These are phyloP conservation scores for Phytophthora tentaculata DNA, from an alignment of 352 stramenopile species.

Conservation along the genomic window DNA sequence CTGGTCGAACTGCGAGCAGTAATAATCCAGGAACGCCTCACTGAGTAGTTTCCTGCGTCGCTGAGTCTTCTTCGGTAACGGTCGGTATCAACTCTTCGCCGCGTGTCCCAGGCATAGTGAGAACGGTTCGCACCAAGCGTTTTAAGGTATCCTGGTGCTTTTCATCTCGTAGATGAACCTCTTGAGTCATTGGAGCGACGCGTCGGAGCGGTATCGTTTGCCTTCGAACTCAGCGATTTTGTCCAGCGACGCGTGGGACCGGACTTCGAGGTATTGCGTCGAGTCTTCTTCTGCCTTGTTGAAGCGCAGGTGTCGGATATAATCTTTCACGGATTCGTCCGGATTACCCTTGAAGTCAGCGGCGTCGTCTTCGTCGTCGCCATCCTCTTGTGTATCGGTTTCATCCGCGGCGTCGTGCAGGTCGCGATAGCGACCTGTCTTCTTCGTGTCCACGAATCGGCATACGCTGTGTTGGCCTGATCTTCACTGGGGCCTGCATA, in stretches of 20 bases:
- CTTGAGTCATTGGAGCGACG: background rate
- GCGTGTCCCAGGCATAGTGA: background rate
- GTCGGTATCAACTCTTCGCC: background rate
- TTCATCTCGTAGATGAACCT: constrained; percentile 1
- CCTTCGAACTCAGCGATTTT: background rate
- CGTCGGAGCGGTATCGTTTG: background rate
- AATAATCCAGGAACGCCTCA: background rate
- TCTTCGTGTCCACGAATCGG: background rate
- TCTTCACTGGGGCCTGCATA: background rate
- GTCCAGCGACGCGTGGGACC: background rate
- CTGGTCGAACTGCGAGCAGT: background rate
- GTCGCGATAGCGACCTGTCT: background rate
- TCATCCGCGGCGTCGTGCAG: background rate
- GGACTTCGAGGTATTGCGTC: background rate
- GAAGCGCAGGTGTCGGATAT: background rate
- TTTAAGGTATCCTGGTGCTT: background rate
- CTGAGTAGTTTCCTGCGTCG: background rate
- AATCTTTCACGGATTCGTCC: background rate
- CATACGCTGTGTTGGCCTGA: background rate
- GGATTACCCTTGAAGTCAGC: background rate
- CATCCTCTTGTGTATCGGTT: background rate
- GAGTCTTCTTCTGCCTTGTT: background rate
- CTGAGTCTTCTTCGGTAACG: background rate
- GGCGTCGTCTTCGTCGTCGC: background rate
- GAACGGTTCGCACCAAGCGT: background rate